Percentiles rank a stretch among this genome's conserved stretches.
phyloP scores from a whole-genome alignment of 306 rosid genomes.

The Quercus glauca region DNA sequence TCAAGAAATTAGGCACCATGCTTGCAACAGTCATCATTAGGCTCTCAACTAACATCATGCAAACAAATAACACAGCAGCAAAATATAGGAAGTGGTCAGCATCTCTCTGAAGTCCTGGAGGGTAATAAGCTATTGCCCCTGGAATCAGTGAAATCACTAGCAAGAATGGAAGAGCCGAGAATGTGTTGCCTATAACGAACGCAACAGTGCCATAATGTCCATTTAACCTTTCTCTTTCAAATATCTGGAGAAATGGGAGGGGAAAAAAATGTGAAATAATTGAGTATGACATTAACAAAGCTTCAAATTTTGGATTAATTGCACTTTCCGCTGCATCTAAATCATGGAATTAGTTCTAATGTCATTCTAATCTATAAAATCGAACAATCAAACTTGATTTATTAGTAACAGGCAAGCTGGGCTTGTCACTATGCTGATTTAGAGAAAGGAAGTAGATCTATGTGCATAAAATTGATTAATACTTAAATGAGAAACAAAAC shows the following conservation, averaged over 20 bases:
- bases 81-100: slow-evolving; percentile 32
- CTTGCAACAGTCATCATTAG: slow-evolving; percentile 52
- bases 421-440: too few species aligned
- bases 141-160: slow-evolving; percentile 38
- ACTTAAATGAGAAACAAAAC: not conserved
- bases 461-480: not conserved
- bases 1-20: slow-evolving; percentile 40
- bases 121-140: slow-evolving; percentile 38
- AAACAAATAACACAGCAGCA: slow-evolving; percentile 16
- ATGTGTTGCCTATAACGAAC: slow-evolving; percentile 41
- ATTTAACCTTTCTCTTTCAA: slow-evolving; percentile 49
- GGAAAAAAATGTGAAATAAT: not conserved
- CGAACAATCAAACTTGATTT: too few species aligned
- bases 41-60: slow-evolving; percentile 51
- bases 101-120: slow-evolving; percentile 41
- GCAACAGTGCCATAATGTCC: slow-evolving; percentile 44
- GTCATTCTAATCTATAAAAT: too few species aligned
- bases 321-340: too few species aligned
- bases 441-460: not conserved
- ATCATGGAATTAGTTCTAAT: too few species aligned
- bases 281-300: not conserved
- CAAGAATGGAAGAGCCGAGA: slow-evolving; percentile 45
- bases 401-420: too few species aligned
- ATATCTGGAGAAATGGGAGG: slow-evolving; percentile 25
- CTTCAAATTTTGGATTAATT: too few species aligned